These are phyloP conservation scores for Durio zibethinus DNA, from an alignment of 345 rosid genomes.

Conservation along the genomic window DNA sequence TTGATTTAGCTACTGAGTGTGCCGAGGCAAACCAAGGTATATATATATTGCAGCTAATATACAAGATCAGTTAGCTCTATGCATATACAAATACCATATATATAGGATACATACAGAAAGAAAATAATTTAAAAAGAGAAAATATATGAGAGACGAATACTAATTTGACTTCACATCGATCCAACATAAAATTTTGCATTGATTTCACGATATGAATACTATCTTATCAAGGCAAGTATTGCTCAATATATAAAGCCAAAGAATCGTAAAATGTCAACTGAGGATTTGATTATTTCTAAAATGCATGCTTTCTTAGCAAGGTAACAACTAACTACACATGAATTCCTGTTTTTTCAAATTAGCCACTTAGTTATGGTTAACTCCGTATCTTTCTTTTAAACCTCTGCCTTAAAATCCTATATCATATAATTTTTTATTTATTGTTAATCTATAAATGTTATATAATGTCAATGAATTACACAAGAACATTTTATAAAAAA, in stretches of 20 bases:
- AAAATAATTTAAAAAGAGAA: too few relatives aligned
- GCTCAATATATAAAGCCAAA: not conserved
- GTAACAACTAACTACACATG: not conserved
- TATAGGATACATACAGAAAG: too few relatives aligned
- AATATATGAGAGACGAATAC: not conserved
- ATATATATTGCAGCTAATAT: too few relatives aligned
- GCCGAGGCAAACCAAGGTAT: conserved; percentile 57
- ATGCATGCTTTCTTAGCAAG: not conserved
- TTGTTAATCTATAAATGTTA: too few relatives aligned
- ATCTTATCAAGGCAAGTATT: not conserved
- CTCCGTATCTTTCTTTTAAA: not conserved
- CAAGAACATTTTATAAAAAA: too few relatives aligned
- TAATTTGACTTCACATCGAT: not conserved
- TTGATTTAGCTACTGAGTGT: conserved; percentile 58
- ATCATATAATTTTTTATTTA: not conserved
- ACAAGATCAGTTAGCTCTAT: not conserved
- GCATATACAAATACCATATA: too few relatives aligned
- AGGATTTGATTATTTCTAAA: not conserved
- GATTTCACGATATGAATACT: not conserved
- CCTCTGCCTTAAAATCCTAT: not conserved
- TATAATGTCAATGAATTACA: too few relatives aligned
- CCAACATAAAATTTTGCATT: not conserved
- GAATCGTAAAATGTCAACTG: not conserved
- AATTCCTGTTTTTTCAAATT: not conserved
- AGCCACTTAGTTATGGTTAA: not conserved